Evolutionary conservation across 345 rosid species (phyloP), one percentile per base, ranked within the genome.

Genomic region (Excoecaria cochinchinensis): DNA sequence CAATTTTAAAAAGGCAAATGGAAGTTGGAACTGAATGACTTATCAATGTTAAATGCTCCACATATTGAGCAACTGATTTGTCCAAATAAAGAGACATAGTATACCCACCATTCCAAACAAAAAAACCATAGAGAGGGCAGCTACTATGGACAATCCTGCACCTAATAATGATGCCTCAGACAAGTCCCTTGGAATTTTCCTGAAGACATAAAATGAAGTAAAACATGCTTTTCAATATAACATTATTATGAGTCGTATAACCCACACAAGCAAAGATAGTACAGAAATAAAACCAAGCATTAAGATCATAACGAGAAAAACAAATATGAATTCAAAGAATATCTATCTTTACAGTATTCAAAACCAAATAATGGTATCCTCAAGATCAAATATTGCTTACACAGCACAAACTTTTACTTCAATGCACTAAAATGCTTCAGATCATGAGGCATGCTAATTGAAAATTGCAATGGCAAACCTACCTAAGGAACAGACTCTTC

Each of bases 181-280:
- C 89, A 96, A 90, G 86, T 96, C 99, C 82, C 99, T 90, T 19
- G 99, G 99, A 68, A 93, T 96, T 89, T 93, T 96, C 91, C 99
- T 96, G 94, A 72, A 83, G 9, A 15, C 72, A 70, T 24, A 19
- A 67, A 71, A 72, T 52, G 59, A 68, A 71, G 42, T 65, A 70
- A 14, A 63, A 57, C 11, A n/a, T 15, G 7, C 8, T 22, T 36
- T 24, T 40, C 8, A 8, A 53, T n/a, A 3, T 22, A 47, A 9
- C 24, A n/a, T 25, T 24, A 59, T 59, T 55, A 55, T 55, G 58
- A 16, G n/a, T 13, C 58, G 3, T n/a, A 64, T n/a, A n/a, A 10
- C 25, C 52, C 25, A 46, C 15, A 24, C 39, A 59, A 59, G 66
- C 42, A 46, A 72, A 24, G 4, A 12, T 31, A 47, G 1, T 14